Evolutionary conservation across 2,329 filamentous ascomycete genomes (phyloP).

Genomic region (Pezicula radicicola): DNA sequence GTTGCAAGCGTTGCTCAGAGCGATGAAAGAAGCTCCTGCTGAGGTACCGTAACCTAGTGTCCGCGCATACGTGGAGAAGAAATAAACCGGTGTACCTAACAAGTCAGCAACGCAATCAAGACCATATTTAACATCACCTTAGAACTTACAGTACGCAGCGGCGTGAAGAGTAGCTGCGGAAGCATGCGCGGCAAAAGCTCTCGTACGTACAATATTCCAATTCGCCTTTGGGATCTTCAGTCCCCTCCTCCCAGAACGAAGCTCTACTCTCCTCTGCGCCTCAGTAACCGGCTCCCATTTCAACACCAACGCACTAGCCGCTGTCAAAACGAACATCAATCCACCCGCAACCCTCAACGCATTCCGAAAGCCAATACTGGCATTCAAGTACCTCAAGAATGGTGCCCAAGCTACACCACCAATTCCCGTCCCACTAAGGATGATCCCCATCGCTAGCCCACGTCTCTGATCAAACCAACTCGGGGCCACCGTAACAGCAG

Average conservation of each 20-base stretch:
- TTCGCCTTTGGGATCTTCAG: constrained; percentile 28
- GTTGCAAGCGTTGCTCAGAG: constrained; percentile 36
- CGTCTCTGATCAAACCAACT: constrained; percentile 34
- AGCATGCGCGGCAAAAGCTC: constrained; percentile 34
- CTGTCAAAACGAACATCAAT: constrained; percentile 28
- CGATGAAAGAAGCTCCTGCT: constrained; percentile 35
- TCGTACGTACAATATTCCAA: constrained; percentile 29
- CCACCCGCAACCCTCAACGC: constrained; percentile 31
- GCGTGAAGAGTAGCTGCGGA: constrained; percentile 32
- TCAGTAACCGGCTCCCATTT: constrained; percentile 9
- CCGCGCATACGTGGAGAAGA: constrained; percentile 34
- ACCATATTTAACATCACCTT: too few species aligned
- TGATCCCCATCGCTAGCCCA: constrained; percentile 35
- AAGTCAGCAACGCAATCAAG: too few species aligned
- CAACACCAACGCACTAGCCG: constrained; percentile 4
- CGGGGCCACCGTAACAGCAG: constrained; percentile 34
- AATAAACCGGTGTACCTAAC: constrained; percentile 30
- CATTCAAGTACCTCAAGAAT: constrained; percentile 16
- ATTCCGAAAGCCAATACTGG: constrained; percentile 32
- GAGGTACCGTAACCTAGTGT: constrained; percentile 33
- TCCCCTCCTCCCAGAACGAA: neutral
- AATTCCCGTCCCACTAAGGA: constrained; percentile 33
- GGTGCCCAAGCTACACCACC: constrained; percentile 33
- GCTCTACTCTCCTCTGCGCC: constrained; percentile 1
- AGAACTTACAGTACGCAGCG: constrained; percentile 29